phyloP scores from a whole-genome alignment of 768 basidiomycete genomes.

The Leccinum rimulosum region DNA sequence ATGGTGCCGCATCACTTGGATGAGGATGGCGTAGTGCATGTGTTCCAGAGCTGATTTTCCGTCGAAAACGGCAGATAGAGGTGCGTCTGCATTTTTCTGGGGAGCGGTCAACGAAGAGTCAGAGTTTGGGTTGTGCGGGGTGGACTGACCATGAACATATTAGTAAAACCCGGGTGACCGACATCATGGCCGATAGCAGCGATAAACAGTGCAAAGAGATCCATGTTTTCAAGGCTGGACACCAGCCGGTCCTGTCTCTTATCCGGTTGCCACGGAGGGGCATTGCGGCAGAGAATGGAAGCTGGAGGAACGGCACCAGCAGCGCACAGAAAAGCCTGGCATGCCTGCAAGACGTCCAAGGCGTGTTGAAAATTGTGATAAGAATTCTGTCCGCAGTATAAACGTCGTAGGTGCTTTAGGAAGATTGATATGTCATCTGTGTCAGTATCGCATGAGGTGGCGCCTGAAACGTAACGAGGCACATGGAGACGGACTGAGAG shows the following conservation, averaged over 20 bases:
- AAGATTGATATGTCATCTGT: constrained; percentile 75
- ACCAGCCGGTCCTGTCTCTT: constrained; percentile 36
- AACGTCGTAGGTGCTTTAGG: constrained; percentile 82
- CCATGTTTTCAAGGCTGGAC: constrained; percentile 54
- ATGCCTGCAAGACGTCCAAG: constrained; percentile 92
- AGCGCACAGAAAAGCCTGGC: constrained; percentile 77
- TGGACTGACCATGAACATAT: constrained; percentile 83
- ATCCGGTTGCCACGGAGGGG: constrained; percentile 36
- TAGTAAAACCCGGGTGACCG: constrained; percentile 93
- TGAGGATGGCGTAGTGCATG: constrained; percentile 83
- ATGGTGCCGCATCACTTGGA: constrained; percentile 77
- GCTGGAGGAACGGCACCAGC: constrained; percentile 82
- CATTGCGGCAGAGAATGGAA: constrained; percentile 48
- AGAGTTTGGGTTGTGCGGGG: background rate
- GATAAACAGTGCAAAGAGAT: constrained; percentile 82
- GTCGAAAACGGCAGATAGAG: constrained; percentile 84
- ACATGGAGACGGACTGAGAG: constrained; percentile 49
- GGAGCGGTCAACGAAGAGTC: constrained; percentile 4
- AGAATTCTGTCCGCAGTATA: constrained; percentile 87
- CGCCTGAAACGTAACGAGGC: constrained; percentile 19
- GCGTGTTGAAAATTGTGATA: constrained; percentile 99
- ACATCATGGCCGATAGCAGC: constrained; percentile 98
- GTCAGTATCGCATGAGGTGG: constrained; percentile 17
- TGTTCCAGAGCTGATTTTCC: constrained; percentile 89
- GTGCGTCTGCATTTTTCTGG: constrained; percentile 92